A percentile compares a stretch with the other conserved stretches of the same genome.
These are phyloP conservation scores for Phyllosticta ampelicida DNA, from an alignment of 2,329 filamentous ascomycete species.

Conservation along the genomic window DNA sequence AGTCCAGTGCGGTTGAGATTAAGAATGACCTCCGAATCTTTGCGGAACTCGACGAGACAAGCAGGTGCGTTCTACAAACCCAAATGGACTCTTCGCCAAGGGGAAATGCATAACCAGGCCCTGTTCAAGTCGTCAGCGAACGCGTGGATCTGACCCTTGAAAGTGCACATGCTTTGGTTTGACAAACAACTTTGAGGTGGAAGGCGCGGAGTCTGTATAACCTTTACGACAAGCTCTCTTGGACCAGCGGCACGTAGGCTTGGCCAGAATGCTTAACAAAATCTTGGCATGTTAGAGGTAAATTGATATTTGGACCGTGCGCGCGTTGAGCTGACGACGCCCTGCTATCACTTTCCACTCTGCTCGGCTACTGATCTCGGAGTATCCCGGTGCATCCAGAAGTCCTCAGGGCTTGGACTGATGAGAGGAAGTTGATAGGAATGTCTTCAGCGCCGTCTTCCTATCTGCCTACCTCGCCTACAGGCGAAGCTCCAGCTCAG, in stretches of 20 bases:
- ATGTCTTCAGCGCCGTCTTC: not conserved
- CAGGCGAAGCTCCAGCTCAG: not conserved
- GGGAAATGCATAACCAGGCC: not conserved
- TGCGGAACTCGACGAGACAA: not conserved
- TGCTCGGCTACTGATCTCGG: not conserved
- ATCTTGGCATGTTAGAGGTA: not conserved
- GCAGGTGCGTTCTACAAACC: not conserved
- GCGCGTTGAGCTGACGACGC: not conserved
- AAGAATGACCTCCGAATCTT: not conserved
- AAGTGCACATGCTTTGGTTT: not conserved
- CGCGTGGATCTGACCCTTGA: not conserved
- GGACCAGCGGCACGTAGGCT: not conserved
- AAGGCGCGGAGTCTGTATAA: not conserved
- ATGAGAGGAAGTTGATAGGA: not conserved
- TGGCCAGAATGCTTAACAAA: not conserved
- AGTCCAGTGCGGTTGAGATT: not conserved
- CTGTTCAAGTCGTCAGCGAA: not conserved
- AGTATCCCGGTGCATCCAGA: not conserved
- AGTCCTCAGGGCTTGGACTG: not conserved
- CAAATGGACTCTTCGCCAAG: not conserved
- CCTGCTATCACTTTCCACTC: not conserved
- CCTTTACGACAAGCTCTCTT: not conserved
- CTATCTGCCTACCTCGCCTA: not conserved
- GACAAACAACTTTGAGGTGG: not conserved
- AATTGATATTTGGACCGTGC: not conserved